A percentile compares a stretch with the other conserved stretches of the same genome.
Evolutionary conservation across 1,139 yeast genomes (phyloP).

Genomic region (Diutina ranongensis): DNA sequence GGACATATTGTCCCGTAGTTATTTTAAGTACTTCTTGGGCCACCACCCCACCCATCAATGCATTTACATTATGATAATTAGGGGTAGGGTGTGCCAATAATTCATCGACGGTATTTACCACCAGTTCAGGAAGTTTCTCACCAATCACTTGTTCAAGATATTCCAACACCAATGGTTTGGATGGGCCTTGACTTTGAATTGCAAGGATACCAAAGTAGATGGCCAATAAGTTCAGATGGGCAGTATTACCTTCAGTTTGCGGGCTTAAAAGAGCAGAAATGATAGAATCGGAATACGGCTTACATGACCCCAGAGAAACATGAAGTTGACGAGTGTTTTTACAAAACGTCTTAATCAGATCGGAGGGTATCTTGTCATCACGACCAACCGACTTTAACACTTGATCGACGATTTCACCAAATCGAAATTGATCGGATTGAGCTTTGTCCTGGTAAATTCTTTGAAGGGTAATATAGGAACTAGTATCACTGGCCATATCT

Average conservation of each 20-base stretch:
- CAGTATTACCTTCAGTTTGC: constrained; percentile 14
- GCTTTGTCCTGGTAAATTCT: constrained; percentile 49
- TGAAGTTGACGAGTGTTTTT: constrained; percentile 37
- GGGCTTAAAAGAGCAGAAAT: constrained; percentile 12
- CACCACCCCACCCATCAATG: constrained; percentile 56
- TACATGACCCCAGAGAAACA: constrained; percentile 24
- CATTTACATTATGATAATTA: constrained; percentile 10
- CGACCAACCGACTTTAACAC: constrained; percentile 9
- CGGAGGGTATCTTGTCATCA: constrained; percentile 18
- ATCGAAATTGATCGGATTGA: constrained; percentile 29
- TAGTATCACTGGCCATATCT: constrained; percentile 80
- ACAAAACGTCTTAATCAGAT: constrained; percentile 41
- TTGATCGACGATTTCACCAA: constrained; percentile 14
- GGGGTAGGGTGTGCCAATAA: neutral
- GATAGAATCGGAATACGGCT: constrained; percentile 12
- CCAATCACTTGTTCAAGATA: neutral
- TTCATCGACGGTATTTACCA: neutral
- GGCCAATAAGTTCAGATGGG: constrained; percentile 15
- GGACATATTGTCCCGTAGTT: constrained; percentile 55
- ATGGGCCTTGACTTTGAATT: too few species aligned
- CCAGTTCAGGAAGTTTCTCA: neutral
- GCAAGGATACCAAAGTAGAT: constrained; percentile 28
- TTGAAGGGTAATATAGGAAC: constrained; percentile 47
- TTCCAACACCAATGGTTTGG: neutral
- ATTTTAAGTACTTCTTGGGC: constrained; percentile 63